Evolutionary conservation across 139 green algal species (phyloP).

Genomic region (Chlorella sp.): DNA sequence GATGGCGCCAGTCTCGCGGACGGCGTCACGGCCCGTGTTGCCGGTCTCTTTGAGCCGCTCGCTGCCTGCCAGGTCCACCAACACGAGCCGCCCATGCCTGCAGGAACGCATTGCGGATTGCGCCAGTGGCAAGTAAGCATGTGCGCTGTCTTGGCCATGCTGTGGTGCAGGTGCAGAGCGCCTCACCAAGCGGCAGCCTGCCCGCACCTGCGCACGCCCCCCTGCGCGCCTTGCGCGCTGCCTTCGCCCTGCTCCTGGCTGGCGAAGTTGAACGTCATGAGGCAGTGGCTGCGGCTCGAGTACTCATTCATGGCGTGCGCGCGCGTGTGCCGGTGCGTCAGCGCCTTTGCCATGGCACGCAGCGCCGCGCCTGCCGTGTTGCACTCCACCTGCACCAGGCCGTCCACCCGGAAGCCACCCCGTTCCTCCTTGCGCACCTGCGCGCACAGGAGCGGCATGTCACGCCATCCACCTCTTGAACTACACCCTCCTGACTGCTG

Average conservation of each 20-base stretch:
- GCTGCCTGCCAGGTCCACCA: slow-evolving; percentile 67
- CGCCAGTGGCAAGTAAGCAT: too few species aligned
- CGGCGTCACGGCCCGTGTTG: slow-evolving; percentile 34
- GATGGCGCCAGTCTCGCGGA: slow-evolving; percentile 57
- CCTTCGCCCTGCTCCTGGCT: slow-evolving; percentile 22
- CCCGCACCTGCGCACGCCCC: slow-evolving; percentile 30
- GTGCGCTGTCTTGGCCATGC: too few species aligned
- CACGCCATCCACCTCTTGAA: too few species aligned
- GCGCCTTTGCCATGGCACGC: slow-evolving; percentile 26
- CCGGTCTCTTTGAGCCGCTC: slow-evolving; percentile 59
- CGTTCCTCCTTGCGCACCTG: slow-evolving; percentile 47
- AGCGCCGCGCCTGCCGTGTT: slow-evolving; percentile 23
- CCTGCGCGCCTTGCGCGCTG: slow-evolving; percentile 5
- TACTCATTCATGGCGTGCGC: slow-evolving; percentile 57
- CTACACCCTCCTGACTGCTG: too few species aligned
- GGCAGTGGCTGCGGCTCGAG: slow-evolving; percentile 58
- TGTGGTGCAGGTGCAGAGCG: too few species aligned
- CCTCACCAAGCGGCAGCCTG: too few species aligned
- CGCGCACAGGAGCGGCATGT: background rate
- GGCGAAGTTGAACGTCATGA: slow-evolving; percentile 59
- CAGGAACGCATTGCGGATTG: too few species aligned
- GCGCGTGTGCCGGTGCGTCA: slow-evolving; percentile 43
- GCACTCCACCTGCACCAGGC: slow-evolving; percentile 37
- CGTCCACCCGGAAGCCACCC: slow-evolving; percentile 61
- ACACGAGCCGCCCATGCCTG: slow-evolving; percentile 52